phyloP scores from a whole-genome alignment of 495 filamentous ascomycete species.

The Aspergillus incahuasiensis region DNA sequence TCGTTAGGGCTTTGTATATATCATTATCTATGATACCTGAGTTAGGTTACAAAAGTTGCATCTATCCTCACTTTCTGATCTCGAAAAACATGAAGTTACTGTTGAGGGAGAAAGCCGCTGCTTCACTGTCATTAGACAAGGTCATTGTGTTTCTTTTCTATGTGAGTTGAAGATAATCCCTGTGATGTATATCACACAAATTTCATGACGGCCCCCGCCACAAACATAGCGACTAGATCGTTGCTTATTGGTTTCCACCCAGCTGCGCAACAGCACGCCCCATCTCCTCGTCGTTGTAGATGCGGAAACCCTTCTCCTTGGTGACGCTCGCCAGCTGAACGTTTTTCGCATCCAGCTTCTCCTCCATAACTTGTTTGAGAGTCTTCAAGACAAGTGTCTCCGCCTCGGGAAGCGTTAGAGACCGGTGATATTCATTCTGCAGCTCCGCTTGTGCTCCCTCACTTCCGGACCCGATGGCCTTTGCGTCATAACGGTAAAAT shows the following conservation, averaged over 20 bases:
- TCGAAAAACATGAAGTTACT: neutral
- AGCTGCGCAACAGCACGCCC: constrained; percentile 76
- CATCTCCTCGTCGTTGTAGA: constrained; percentile 98
- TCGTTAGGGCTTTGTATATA: neutral
- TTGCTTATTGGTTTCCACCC: constrained; percentile 40
- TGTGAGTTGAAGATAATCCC: constrained; percentile 21
- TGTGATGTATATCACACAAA: constrained; percentile 11
- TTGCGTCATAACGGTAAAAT: constrained; percentile 98
- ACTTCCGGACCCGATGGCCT: constrained; percentile 93
- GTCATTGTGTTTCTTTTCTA: constrained; percentile 32
- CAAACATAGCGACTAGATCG: constrained; percentile 1
- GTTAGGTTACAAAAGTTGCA: neutral
- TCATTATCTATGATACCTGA: neutral
- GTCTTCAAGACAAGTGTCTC: constrained; percentile 96
- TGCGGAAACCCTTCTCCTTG: constrained; percentile 94
- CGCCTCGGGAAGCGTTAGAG: constrained; percentile 85
- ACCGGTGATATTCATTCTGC: constrained; percentile 98
- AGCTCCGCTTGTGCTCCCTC: constrained; percentile 97
- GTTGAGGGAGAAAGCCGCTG: neutral
- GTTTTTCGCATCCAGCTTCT: constrained; percentile 98
- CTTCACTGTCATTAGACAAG: constrained; percentile 17
- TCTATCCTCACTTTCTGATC: neutral
- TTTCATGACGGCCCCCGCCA: constrained; percentile 10
- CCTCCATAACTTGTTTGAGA: constrained; percentile 99
- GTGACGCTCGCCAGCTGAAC: constrained; percentile 97